Evolutionary conservation across 2,329 filamentous ascomycete species (phyloP).

Genomic region (Hypoxylon sp.): DNA sequence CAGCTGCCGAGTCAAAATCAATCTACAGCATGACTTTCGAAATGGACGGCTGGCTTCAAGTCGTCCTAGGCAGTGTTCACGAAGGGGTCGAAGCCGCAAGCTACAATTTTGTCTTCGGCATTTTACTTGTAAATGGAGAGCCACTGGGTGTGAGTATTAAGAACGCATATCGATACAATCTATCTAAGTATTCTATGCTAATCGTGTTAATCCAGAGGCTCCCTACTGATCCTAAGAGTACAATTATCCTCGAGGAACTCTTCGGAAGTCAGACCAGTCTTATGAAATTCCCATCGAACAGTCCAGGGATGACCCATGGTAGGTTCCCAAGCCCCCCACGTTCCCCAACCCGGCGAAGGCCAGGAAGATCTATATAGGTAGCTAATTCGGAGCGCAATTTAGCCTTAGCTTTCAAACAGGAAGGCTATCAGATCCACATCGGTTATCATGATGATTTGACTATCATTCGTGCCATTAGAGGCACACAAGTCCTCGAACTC

Average conservation of each 20-base stretch:
- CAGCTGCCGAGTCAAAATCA: constrained; percentile 51
- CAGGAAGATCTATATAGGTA: neutral
- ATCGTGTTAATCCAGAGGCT: constrained; percentile 59
- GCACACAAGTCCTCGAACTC: constrained; percentile 52
- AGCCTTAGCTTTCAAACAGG: constrained; percentile 49
- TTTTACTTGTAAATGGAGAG: constrained; percentile 60
- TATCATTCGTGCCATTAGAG: constrained; percentile 60
- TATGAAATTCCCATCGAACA: constrained; percentile 65
- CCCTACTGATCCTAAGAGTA: constrained; percentile 48
- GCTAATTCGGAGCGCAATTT: constrained; percentile 36
- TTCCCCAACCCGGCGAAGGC: neutral
- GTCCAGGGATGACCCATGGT: constrained; percentile 69
- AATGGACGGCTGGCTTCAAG: constrained; percentile 45
- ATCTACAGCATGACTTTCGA: constrained; percentile 31
- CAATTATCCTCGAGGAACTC: constrained; percentile 60
- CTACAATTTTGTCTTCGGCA: constrained; percentile 55
- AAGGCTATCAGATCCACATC: constrained; percentile 67
- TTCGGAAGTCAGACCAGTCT: constrained; percentile 67
- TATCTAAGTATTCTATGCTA: constrained; percentile 8
- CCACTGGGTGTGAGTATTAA: constrained; percentile 58
- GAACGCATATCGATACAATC: neutral
- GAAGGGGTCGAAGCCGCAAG: constrained; percentile 48
- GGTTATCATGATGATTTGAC: constrained; percentile 61
- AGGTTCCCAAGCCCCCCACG: constrained; percentile 20
- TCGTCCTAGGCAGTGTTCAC: constrained; percentile 26